These are phyloP conservation scores for Euphrasia arctica DNA, from an alignment of 305 asterid genomes.

Conservation along the genomic window DNA sequence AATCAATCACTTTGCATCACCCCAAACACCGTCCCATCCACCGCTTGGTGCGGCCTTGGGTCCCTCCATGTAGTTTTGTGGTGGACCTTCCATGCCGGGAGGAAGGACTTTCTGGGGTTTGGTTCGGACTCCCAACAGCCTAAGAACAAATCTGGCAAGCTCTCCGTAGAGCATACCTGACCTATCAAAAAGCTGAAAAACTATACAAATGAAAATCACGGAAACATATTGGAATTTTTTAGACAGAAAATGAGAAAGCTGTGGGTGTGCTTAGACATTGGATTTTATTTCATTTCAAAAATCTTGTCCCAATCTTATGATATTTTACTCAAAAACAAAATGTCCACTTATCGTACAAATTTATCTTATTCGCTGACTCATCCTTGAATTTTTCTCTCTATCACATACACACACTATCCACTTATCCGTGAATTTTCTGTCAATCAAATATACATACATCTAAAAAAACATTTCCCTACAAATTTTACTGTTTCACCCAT, in stretches of 20 bases:
- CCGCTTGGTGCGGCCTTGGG: slow-evolving; percentile 79
- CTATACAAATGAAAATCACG: background rate
- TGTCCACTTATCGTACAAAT: background rate
- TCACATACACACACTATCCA: no score
- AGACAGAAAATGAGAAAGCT: background rate
- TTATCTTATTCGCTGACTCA: no score
- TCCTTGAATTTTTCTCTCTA: background rate
- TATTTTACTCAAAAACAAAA: no score
- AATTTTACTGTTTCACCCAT: background rate
- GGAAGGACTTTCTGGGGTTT: slow-evolving; percentile 57
- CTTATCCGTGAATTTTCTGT: no score
- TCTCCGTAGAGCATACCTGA: slow-evolving; percentile 94
- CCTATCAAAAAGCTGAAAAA: slow-evolving; percentile 85
- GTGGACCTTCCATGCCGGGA: slow-evolving; percentile 59
- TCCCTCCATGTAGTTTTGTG: slow-evolving; percentile 61
- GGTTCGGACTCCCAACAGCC: slow-evolving; percentile 71
- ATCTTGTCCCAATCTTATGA: no score
- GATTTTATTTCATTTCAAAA: no score
- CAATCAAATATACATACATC: background rate
- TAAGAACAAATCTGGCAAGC: slow-evolving; percentile 91
- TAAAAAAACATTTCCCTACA: background rate
- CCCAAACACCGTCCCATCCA: slow-evolving; percentile 85
- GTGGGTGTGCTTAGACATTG: background rate
- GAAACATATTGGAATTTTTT: background rate
- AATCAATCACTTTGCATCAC: slow-evolving; percentile 32